These are phyloP conservation scores for Ocimum tenuiflorum DNA, from an alignment of 257 asterid genomes.

Conservation along the genomic window DNA sequence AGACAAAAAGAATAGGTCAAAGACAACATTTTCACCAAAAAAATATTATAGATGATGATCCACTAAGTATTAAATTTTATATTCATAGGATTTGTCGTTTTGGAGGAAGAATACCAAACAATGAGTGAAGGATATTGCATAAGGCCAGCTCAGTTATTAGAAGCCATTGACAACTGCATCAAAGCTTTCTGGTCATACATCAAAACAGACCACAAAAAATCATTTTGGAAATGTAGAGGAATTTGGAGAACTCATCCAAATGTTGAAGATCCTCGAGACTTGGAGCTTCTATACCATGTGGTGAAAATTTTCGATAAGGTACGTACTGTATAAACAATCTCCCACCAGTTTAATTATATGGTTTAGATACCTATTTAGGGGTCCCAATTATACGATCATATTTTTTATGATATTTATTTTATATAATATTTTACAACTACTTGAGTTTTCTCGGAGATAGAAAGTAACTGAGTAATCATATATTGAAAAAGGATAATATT, in stretches of 20 bases:
- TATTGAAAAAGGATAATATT: too few relatives aligned
- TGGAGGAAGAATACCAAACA: slow-evolving; percentile 24
- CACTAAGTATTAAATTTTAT: not conserved
- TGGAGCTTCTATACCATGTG: slow-evolving; percentile 36
- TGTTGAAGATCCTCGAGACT: slow-evolving; percentile 57
- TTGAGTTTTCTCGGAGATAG: too few relatives aligned
- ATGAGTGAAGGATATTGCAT: slow-evolving; percentile 24
- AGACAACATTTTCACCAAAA: not conserved
- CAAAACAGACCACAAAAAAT: slow-evolving; percentile 24
- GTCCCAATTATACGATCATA: too few relatives aligned
- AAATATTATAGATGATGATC: not conserved
- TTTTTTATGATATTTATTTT: too few relatives aligned
- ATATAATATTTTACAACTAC: too few relatives aligned
- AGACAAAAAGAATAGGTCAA: not conserved
- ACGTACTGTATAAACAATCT: not conserved
- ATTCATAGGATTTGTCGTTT: slow-evolving; percentile 10
- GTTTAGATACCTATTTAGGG: too few relatives aligned
- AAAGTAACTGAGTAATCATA: too few relatives aligned
- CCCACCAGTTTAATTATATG: too few relatives aligned
- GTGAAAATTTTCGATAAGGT: slow-evolving; percentile 39
- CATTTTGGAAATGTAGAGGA: slow-evolving; percentile 24
- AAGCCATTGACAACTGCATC: slow-evolving; percentile 43
- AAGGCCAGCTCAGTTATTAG: slow-evolving; percentile 30
- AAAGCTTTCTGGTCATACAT: slow-evolving; percentile 39
- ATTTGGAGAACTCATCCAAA: slow-evolving; percentile 18